Base-by-base conservation (phyloP, 495 filamentous ascomycete species). In the Penicillium flavigenum region DNA sequence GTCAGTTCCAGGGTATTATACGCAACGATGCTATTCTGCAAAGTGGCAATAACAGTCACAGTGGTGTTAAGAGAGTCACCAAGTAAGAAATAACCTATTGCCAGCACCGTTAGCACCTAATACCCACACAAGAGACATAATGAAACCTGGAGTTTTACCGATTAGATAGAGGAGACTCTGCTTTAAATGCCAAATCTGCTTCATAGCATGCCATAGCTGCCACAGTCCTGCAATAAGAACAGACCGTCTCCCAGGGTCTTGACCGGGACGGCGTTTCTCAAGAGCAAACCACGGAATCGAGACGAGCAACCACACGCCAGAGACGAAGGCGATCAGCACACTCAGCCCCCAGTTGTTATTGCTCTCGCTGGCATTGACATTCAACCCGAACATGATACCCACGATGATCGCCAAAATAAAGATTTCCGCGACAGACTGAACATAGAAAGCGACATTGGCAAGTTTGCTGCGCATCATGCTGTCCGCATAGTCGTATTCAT, bases 331-430 rank as follows among this genome's bases (percentile, higher is more conserved):
- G 47, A 88, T 83, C 6, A 87, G 70, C 2, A 86, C 85, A 57
- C 80, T 84, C 42, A 86, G 55, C 0, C 85, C 85, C 80, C 82
- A 87, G 55, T 86, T 87, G 60, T 88, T 88, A 56, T 84, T 81
- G 12, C 68, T 78, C 42, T 73, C 62, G 55, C 80, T 82, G 6
- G 71, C 81, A 62, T 85, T 80, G 45, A 86, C 84, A 26, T 81
- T 59, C 45, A 88, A 58, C 4, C 75, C 82, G 57, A 84, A 87
- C 72, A 86, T 79, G 20, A 86, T 80, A 0, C 85, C 85, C 5
- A 87, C 82, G 48, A 86, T 85, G 20, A 84, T 64, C 10, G 81
- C 84, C 0, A 87, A 66, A 32, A 87, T 86, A 31, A 84, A 65
- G 24, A 87, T 74, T 64, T 88, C 84, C 24, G 73, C 82, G 0